A percentile compares a stretch with the other conserved stretches of the same genome.
Conservation (phyloP, 257 asterid species). For the Solanum neorickii region DNA sequence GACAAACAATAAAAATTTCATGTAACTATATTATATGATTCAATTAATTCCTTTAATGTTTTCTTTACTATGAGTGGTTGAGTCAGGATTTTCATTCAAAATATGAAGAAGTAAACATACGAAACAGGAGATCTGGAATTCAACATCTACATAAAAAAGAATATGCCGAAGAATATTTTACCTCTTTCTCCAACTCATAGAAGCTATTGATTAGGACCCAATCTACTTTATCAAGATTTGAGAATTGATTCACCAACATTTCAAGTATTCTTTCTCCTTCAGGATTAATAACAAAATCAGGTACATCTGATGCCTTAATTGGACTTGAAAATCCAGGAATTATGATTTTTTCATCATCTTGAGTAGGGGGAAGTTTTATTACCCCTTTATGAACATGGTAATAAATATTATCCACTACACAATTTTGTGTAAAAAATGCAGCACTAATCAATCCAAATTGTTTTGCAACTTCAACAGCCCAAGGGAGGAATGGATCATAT, state of each 20-base stretch:
- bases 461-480: conserved; percentile 10
- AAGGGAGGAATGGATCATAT: conserved; percentile 10
- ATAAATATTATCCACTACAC: conserved; percentile 6
- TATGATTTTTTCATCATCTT: background rate
- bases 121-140: no score
- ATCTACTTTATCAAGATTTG: conserved; percentile 4
- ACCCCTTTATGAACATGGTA: conserved; percentile 4
- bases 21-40: background rate
- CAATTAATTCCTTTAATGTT: background rate
- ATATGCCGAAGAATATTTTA: background rate
- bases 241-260: background rate
- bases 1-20: background rate
- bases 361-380: background rate
- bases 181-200: conserved; percentile 15
- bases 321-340: conserved; percentile 2
- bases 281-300: background rate
- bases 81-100: no score
- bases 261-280: background rate
- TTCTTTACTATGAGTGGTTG: no score
- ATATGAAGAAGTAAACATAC: no score
- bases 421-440: conserved; percentile 6
- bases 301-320: background rate
- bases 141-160: no score
- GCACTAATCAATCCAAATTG: background rate
- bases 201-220: conserved; percentile 11